phyloP scores from a whole-genome alignment of 2,329 filamentous ascomycete genomes.

The Calonectria fujianensis region DNA sequence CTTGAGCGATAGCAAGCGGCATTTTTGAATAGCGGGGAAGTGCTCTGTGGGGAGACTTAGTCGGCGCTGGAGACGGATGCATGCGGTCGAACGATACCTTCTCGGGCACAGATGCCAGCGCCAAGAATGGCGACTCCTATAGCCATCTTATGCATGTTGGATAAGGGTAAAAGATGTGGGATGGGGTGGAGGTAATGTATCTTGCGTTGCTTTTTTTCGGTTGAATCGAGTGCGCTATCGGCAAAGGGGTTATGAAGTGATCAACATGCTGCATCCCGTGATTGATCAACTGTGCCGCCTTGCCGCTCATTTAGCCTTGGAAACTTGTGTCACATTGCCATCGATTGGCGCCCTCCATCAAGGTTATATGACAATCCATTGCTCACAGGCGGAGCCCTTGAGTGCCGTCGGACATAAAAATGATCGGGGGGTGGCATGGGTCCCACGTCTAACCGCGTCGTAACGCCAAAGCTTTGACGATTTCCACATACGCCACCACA shows the following conservation, averaged over 20 bases:
- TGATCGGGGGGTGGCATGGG: neutral
- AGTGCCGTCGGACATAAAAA: neutral
- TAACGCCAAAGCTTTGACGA: neutral
- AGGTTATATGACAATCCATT: neutral
- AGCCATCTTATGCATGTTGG: neutral
- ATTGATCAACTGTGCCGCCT: neutral
- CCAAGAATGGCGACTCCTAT: neutral
- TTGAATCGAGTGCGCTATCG: neutral
- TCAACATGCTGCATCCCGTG: neutral
- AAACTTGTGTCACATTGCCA: neutral
- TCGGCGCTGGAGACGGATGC: neutral
- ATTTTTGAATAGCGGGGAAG: neutral
- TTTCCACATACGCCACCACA: neutral
- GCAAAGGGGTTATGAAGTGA: neutral
- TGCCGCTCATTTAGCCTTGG: neutral
- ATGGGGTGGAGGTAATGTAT: neutral
- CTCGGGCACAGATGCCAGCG: neutral
- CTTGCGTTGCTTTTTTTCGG: neutral
- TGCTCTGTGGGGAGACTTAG: neutral
- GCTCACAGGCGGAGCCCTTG: neutral
- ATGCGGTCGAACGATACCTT: neutral
- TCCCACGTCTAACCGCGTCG: neutral
- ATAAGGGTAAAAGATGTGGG: neutral
- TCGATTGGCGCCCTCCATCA: neutral
- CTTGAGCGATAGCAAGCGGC: neutral